Evolutionary conservation across 768 basidiomycete species (phyloP), one percentile per base, ranked within the genome.

Genomic region (Daedaleopsis nitida): DNA sequence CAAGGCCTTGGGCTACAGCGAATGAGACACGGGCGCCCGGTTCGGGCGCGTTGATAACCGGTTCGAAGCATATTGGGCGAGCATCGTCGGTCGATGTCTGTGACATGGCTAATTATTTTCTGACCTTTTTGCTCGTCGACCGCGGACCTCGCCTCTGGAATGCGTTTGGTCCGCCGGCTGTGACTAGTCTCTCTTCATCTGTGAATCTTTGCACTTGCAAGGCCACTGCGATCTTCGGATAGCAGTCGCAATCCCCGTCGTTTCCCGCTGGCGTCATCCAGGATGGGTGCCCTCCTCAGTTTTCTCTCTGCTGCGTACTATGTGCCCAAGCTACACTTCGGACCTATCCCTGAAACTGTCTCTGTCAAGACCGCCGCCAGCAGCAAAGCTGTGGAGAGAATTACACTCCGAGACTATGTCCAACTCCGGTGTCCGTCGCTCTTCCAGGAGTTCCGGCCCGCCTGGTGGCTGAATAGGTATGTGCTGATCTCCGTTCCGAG

Each of bases 391-490:
- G 52, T 63, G 32, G 48, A 59, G 24, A 54, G 57, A 10, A 58
- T 65, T n/a, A 55, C 66, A 0, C 60, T 75, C 34, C 62, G 63
- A 17, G 66, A 62, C 9, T 62, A 73, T 47, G 58, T 75, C 0
- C 62, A 68, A 48, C 32, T 43, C 34, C 50, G 67, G 11, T 74
- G 72, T 47, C 73, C 73, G 10, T 74, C 69, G 42, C 57, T 75
- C 39, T 63, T 64, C 47, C 58, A 64, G n/a, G 49, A 55, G 27
- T 75, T 70, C 60, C 57, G 62, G 14, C 71, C 74, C 11, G 67
- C 73, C 3, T 70, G 69, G 73, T 75, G 72, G 74, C 63, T 74
- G 11, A 66, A 62, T 43, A 72, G 58, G 73, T 71, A 48, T 52
- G 70, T 57, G 11, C n/a, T 38, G 5, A 32, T 8, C 38, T 11